These are phyloP conservation scores for Epichloe glyceriae DNA, from an alignment of 2,329 filamentous ascomycete species.

Conservation along the genomic window DNA sequence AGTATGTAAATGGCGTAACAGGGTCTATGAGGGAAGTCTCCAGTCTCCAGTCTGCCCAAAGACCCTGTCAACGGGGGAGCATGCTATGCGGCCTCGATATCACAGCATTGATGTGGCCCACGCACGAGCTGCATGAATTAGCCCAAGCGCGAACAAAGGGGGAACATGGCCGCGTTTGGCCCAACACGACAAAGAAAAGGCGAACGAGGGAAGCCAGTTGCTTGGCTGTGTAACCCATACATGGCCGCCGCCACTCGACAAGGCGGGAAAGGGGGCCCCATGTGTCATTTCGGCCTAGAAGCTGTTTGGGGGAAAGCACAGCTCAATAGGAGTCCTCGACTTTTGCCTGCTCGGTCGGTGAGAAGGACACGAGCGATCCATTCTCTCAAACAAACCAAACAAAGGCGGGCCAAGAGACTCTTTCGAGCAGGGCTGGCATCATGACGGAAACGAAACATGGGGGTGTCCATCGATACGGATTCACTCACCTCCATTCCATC, in stretches of 20 bases:
- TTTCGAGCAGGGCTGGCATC: background rate
- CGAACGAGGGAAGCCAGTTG: background rate
- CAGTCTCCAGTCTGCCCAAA: background rate
- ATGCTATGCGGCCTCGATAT: background rate
- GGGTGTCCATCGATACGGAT: background rate
- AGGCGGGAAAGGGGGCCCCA: background rate
- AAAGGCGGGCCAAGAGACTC: background rate
- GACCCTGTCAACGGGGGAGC: background rate
- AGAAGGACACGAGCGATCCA: background rate
- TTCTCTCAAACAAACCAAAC: no score
- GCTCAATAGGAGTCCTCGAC: background rate
- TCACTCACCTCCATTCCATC: slow-evolving; percentile 8
- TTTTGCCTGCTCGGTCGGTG: background rate
- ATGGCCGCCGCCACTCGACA: slow-evolving; percentile 5
- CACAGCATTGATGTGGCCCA: background rate
- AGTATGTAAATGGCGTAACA: background rate
- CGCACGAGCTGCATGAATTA: slow-evolving; percentile 1
- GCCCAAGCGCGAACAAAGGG: background rate
- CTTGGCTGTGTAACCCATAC: slow-evolving; percentile 5
- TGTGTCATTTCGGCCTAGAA: background rate
- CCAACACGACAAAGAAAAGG: background rate
- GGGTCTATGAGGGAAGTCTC: background rate
- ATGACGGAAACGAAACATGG: background rate
- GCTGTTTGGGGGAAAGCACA: background rate
- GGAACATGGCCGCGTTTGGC: background rate